These are phyloP conservation scores for Cyclotella baltica DNA, from an alignment of 108 stramenopile genomes.

Conservation along the genomic window DNA sequence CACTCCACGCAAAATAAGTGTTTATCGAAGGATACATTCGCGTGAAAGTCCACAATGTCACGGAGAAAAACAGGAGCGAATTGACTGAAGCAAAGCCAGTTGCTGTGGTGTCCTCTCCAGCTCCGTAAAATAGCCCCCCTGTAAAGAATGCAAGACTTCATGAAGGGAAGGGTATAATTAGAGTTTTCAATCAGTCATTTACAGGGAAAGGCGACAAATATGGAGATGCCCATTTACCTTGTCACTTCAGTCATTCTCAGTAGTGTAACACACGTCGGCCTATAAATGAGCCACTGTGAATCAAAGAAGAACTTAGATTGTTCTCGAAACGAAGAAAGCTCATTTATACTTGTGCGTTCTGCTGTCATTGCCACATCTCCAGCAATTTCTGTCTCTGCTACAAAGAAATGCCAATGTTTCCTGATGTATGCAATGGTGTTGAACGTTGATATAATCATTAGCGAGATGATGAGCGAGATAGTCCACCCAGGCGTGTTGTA, in stretches of 20 bases:
- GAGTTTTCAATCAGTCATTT: too few species aligned
- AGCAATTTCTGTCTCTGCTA: neutral
- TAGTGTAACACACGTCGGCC: too few species aligned
- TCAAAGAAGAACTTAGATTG: neutral
- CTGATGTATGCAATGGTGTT: neutral
- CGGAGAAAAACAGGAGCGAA: conserved; percentile 9
- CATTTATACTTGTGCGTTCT: neutral
- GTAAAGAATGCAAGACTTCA: conserved; percentile 29
- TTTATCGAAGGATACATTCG: conserved; percentile 8
- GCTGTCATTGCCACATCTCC: neutral
- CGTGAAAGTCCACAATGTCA: conserved; percentile 18
- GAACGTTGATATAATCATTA: neutral
- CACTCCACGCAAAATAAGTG: neutral
- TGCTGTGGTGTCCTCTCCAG: neutral
- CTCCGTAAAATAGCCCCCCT: conserved; percentile 16
- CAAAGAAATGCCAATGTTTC: neutral
- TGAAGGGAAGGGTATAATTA: neutral
- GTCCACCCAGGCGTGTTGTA: neutral
- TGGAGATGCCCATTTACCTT: too few species aligned
- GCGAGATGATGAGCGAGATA: neutral
- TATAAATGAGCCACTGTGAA: neutral
- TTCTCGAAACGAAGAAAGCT: neutral
- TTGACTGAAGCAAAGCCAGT: neutral
- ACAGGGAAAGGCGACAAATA: too few species aligned
- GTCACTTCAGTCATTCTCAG: neutral